Evolutionary conservation across 768 basidiomycete genomes (phyloP), one percentile per base, ranked within the genome.

Genomic region (Mycena alexandri): DNA sequence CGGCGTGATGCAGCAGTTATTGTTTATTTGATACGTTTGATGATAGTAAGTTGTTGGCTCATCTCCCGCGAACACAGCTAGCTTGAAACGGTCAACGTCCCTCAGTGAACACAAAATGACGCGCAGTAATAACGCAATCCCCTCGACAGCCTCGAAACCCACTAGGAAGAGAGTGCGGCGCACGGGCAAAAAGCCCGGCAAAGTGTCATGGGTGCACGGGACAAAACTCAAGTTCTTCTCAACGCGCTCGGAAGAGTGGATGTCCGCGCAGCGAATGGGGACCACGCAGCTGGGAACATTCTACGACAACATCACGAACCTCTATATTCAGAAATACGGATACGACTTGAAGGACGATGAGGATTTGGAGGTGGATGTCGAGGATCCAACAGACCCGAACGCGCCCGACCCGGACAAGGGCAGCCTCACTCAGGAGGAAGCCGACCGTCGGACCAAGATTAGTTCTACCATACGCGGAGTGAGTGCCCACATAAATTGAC

Each of bases 271-370:
- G 46, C 6, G 24, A 7, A 7, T 24, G 46, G 46, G 46, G 9
- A 22, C 6, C n/a, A 4, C n/a, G 17, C n/a, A n/a, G n/a, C n/a
- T 48, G 11, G 9, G 21, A 12, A 48, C 22, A 21, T 48, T 48
- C 11, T 48, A 48, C 21, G 47, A 48, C 47, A 21, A 48, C 47
- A 16, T 48, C 4, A 25, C 22, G 9, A 48, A 48, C 22, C 47
- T 48, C 21, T 48, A 48, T 21, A 21, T 24, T 1, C 47, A 48
- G 16, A 48, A 48, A 13, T 48, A 48, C 11, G 47, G 47, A 10
- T 48, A 48, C 47, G 22, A 48, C 22, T 24, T 48, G 47, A 16
- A 48, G 47, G n/a, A n/a, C n/a, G n/a, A n/a, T n/a, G n/a, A 48
- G 21, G 47, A 48, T 25, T 16, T 48, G 47, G 22, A 22, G 10